Conservation (phyloP, 164 flowering plant genomes). For the Magnolia sinica region DNA sequence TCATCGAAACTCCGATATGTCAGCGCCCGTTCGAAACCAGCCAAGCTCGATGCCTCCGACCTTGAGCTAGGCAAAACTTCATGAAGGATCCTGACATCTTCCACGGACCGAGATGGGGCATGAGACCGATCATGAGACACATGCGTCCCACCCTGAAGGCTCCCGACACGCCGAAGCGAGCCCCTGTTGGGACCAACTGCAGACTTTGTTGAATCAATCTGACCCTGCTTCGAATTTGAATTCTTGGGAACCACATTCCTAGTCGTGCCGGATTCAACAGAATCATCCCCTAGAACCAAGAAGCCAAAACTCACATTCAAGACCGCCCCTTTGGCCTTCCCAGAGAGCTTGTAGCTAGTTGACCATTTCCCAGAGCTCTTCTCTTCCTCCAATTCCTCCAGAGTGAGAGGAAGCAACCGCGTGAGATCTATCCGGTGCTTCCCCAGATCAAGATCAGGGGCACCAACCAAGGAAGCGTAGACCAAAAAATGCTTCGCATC, state of each 20-base stretch:
- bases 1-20: conserved; percentile 51
- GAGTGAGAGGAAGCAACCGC: conserved; percentile 79
- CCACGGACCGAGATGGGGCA: conserved; percentile 37
- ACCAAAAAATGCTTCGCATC: conserved; percentile 85
- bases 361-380: conserved; percentile 87
- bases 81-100: conserved; percentile 70
- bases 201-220: conserved; percentile 20
- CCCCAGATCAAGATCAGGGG: conserved; percentile 72
- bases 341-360: conserved; percentile 79
- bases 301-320: conserved; percentile 92
- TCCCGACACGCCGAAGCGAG: conserved; percentile 36
- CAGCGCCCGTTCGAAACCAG: conserved; percentile 13
- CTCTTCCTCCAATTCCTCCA: conserved; percentile 94
- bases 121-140: conserved; percentile 14
- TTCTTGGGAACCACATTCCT: conserved; percentile 19
- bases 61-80: conserved; percentile 56
- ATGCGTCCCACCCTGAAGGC: conserved; percentile 30
- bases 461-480: conserved; percentile 48
- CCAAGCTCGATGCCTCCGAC: conserved; percentile 44
- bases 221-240: conserved; percentile 26
- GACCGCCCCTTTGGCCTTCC: conserved; percentile 71
- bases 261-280: conserved; percentile 8
- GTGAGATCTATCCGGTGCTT: conserved; percentile 91
- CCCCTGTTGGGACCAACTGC: conserved; percentile 19
- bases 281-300: conserved; percentile 44